Evolutionary conservation across 169 alveolate species (phyloP).

Genomic region (Perkinsus marinus): DNA sequence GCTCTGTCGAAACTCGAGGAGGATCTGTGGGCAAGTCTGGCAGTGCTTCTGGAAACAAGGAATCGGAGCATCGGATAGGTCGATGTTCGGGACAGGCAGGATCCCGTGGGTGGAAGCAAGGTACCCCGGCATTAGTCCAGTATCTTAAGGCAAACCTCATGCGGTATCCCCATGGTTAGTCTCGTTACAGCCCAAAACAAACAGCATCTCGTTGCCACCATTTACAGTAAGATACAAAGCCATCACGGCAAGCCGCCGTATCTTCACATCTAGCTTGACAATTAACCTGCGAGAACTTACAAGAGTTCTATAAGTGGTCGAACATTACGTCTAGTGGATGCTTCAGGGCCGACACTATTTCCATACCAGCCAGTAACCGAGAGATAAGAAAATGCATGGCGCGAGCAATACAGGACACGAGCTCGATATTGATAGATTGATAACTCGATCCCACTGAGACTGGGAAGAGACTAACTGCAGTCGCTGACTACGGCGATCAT

Average conservation of each 20-base stretch:
- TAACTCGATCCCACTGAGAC: too few relatives aligned
- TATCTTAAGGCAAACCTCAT: neutral
- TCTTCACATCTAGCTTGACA: neutral
- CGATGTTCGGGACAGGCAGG: neutral
- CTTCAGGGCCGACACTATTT: neutral
- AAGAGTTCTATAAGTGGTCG: neutral
- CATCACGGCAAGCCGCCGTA: neutral
- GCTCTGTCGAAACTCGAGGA: neutral
- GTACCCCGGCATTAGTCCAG: neutral
- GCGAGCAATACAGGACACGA: too few relatives aligned
- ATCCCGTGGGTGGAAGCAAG: neutral
- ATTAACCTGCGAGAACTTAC: neutral
- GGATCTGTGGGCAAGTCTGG: neutral
- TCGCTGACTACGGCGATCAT: too few relatives aligned
- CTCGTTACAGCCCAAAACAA: neutral
- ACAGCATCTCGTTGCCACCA: neutral
- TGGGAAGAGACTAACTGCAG: too few relatives aligned
- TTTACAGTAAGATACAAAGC: neutral
- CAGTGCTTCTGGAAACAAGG: neutral
- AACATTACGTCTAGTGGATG: neutral
- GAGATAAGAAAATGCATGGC: too few relatives aligned
- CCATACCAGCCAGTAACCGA: too few relatives aligned
- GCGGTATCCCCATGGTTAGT: neutral
- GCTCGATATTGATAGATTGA: too few relatives aligned
- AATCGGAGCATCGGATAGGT: neutral